Percentiles rank a stretch among this genome's conserved stretches.
phyloP scores from a whole-genome alignment of 192 early-diverging fungal species.

The Mortierella claussenii region DNA sequence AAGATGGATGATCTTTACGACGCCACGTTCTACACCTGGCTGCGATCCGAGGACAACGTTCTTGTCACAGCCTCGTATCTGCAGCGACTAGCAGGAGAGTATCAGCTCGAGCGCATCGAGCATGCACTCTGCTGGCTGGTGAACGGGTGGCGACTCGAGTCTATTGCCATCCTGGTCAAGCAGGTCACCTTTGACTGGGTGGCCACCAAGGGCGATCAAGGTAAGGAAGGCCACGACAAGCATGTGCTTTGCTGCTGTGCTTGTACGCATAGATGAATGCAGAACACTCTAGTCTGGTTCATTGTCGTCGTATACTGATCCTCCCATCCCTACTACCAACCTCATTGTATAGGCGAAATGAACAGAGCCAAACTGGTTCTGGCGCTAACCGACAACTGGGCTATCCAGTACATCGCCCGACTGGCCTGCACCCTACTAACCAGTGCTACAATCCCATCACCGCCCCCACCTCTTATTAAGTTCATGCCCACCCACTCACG shows the following conservation, averaged over 20 bases:
- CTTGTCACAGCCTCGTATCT: constrained; percentile 74
- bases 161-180: constrained; percentile 73
- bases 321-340: neutral
- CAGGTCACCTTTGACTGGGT: constrained; percentile 79
- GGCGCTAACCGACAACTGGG: constrained; percentile 63
- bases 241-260: neutral
- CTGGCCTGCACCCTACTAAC: constrained; percentile 60
- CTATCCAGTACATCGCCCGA: constrained; percentile 62
- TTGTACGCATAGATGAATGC: neutral
- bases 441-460: constrained; percentile 39
- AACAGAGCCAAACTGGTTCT: constrained; percentile 58
- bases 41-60: constrained; percentile 80
- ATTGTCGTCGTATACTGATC: neutral
- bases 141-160: constrained; percentile 77
- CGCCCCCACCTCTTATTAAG: constrained; percentile 43
- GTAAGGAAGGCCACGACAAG: constrained; percentile 14
- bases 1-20: constrained; percentile 83
- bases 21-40: constrained; percentile 80
- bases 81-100: constrained; percentile 81
- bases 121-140: constrained; percentile 82
- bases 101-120: constrained; percentile 75
- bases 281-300: neutral
- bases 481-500: constrained; percentile 71
- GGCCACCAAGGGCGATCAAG: constrained; percentile 56
- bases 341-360: constrained; percentile 52